Base-by-base conservation (phyloP, 2,329 filamentous ascomycete genomes). In the Pestalotiopsis sp. region DNA sequence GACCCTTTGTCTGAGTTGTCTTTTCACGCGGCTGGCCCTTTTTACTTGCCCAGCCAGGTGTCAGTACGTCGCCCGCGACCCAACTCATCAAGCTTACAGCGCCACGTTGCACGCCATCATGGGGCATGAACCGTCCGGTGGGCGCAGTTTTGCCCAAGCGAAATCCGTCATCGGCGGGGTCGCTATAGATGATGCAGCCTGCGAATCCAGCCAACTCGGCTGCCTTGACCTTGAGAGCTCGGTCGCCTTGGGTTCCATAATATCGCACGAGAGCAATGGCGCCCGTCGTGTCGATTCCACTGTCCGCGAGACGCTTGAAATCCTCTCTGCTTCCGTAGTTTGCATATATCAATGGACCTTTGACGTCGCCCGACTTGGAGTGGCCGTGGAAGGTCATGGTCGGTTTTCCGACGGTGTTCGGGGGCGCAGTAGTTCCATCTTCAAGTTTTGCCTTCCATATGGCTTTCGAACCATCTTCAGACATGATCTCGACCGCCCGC, bases 121-220 rank as follows among this genome's bases (percentile, higher is more conserved):
- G 86, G 0, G 95, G 93, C 88, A 95, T 92, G 80, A 87, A 97
- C 27, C 90, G 89, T 45, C 94, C 95, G 27, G 92, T 84, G 0
- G 95, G 95, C 72, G 91, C 94, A 0, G 89, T 85, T 0, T 90
- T 84, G 3, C 94, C 95, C 72, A 88, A 88, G 36, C 88, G 80
- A 75, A 95, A 96, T 1, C 94, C 94, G 77, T 97, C 92, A 64
- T 98, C 92, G 1, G 87, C 86, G 0, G 95, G 95, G 77, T 98
- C 96, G 65, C 92, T 97, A 82, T 98, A 99, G 68, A 97, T 93
- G 68, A 99, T 88, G 75, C 94, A 97, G 14, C 95, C 96, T 2
- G 87, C 90, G 72, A 94, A 96, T 1, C 96, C 96, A 14, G 92
- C 93, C 74, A 93, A 79, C 80, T 98, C 93, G 1, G 96, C 96